phyloP scores from a whole-genome alignment of 306 rosid genomes.

The Cucurbita ficifolia region DNA sequence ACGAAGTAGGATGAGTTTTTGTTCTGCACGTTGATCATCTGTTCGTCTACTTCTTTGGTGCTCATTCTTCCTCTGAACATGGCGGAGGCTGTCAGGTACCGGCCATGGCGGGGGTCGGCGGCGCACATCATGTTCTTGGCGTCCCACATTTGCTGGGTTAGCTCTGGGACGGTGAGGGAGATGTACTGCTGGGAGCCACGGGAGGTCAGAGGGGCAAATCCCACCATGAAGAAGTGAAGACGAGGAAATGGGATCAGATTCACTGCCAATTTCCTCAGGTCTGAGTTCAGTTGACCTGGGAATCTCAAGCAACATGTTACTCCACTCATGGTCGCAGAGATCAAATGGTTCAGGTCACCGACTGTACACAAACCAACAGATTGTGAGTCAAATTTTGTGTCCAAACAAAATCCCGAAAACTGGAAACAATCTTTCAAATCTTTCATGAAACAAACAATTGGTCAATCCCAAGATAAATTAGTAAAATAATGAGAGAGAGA shows the following conservation, averaged over 20 bases:
- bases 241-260: conserved; percentile 89
- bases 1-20: conserved; percentile 85
- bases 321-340: conserved; percentile 93
- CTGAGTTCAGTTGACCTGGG: conserved; percentile 88
- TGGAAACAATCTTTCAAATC: too few relatives aligned
- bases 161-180: conserved; percentile 85
- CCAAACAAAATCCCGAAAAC: background rate
- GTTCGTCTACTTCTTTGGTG: conserved; percentile 92
- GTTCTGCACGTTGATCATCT: conserved; percentile 89
- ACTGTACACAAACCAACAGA: conserved; percentile 29
- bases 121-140: conserved; percentile 97
- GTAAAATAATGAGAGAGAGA: background rate
- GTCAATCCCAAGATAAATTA: background rate
- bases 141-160: conserved; percentile 97
- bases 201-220: conserved; percentile 86
- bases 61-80: conserved; percentile 96
- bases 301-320: conserved; percentile 87
- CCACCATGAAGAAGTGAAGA: conserved; percentile 94
- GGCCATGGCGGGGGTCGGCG: conserved; percentile 89
- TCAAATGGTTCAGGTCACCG: conserved; percentile 87
- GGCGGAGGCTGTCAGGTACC: conserved; percentile 86
- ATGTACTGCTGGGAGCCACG: conserved; percentile 90
- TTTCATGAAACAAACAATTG: background rate
- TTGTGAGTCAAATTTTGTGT: background rate
- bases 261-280: conserved; percentile 78